Conservation (phyloP, 2,329 filamentous ascomycete species). For the Neopestalotiopsis sp. region DNA sequence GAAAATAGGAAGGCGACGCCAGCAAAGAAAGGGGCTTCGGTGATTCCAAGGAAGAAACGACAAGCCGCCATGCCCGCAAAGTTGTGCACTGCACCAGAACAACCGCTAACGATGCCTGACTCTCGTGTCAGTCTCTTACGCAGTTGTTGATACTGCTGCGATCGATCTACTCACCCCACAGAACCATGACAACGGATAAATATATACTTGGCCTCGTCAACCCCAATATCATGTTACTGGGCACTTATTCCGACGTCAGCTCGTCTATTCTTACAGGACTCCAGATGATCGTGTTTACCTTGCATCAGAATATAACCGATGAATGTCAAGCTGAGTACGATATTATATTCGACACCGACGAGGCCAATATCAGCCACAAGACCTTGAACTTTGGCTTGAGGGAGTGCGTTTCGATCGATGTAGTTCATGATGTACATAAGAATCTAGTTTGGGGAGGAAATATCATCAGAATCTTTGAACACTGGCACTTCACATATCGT, state of each 20-base stretch:
- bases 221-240: slow-evolving; percentile 46
- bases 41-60: slow-evolving; percentile 46
- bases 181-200: slow-evolving; percentile 43
- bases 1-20: slow-evolving; percentile 57
- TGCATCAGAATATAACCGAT: slow-evolving; percentile 37
- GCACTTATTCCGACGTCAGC: slow-evolving; percentile 32
- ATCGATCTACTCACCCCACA: slow-evolving; percentile 41
- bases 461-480: neutral
- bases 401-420: slow-evolving; percentile 45
- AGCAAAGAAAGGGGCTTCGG: slow-evolving; percentile 51
- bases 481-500: no score
- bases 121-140: slow-evolving; percentile 49
- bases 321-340: slow-evolving; percentile 33
- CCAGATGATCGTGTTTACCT: slow-evolving; percentile 28
- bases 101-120: slow-evolving; percentile 41
- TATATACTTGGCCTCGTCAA: slow-evolving; percentile 50
- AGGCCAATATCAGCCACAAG: slow-evolving; percentile 49
- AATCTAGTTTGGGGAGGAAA: slow-evolving; percentile 10
- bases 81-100: slow-evolving; percentile 43
- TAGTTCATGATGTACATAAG: slow-evolving; percentile 70
- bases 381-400: slow-evolving; percentile 47
- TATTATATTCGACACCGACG: slow-evolving; percentile 44
- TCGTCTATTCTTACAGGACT: no score
- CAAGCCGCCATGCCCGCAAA: slow-evolving; percentile 42
- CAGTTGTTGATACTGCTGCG: slow-evolving; percentile 43